Percentiles rank a stretch among this genome's conserved stretches.
phyloP scores from a whole-genome alignment of 257 asterid species.

The Scutellaria barbata region DNA sequence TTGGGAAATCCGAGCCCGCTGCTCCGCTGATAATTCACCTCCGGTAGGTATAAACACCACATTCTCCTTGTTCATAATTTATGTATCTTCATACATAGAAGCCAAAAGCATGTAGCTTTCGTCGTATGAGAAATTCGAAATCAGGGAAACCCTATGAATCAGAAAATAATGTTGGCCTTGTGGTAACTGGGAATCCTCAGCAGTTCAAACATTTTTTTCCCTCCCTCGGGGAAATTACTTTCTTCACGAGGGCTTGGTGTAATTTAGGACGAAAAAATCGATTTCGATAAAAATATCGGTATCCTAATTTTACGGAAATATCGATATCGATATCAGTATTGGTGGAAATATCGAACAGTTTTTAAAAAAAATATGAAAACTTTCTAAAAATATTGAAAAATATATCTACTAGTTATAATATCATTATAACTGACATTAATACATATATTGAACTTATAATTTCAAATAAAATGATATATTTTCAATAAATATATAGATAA shows the following conservation, averaged over 20 bases:
- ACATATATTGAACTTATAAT: too few relatives aligned
- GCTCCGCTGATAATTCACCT: conserved; percentile 80
- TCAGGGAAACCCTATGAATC: conserved; percentile 31
- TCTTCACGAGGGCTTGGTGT: neutral
- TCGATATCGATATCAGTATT: too few relatives aligned
- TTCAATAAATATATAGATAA: too few relatives aligned
- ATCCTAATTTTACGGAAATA: too few relatives aligned
- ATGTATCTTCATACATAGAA: conserved; percentile 29
- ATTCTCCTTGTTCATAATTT: conserved; percentile 70
- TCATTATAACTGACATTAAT: too few relatives aligned
- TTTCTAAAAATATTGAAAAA: too few relatives aligned
- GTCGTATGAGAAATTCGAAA: neutral
- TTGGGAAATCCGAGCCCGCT: conserved; percentile 76
- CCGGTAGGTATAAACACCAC: conserved; percentile 36
- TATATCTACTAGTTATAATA: too few relatives aligned
- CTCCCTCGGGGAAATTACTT: conserved; percentile 8
- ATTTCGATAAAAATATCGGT: too few relatives aligned
- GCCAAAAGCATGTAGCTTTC: neutral
- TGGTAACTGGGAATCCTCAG: neutral
- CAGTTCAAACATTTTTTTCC: conserved; percentile 34
- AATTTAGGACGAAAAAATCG: too few relatives aligned
- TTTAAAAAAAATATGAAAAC: too few relatives aligned
- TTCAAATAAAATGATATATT: too few relatives aligned
- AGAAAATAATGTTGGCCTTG: neutral
- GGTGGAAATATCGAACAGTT: too few relatives aligned